These are phyloP conservation scores for Boletus sensibilis DNA, from an alignment of 768 basidiomycete species.

Conservation along the genomic window DNA sequence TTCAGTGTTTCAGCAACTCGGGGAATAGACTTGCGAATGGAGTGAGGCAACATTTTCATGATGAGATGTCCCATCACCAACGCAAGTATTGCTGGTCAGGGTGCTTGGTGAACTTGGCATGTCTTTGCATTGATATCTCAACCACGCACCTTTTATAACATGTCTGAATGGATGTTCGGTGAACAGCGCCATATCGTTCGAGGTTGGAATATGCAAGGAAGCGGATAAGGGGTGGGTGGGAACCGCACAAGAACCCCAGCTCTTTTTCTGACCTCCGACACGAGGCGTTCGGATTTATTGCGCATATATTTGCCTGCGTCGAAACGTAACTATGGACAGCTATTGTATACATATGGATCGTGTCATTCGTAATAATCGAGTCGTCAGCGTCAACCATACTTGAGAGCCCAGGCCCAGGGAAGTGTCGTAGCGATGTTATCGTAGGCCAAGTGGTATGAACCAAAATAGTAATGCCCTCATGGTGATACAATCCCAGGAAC, in stretches of 20 bases:
- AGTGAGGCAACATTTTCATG: conserved; percentile 46
- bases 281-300: conserved; percentile 26
- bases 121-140: background rate
- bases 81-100: conserved; percentile 44
- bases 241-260: conserved; percentile 7
- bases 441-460: background rate
- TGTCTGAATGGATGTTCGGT: conserved; percentile 35
- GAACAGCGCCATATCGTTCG: conserved; percentile 31
- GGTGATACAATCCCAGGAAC: conserved; percentile 40
- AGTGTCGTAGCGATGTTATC: background rate
- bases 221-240: conserved; percentile 29
- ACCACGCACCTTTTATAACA: conserved; percentile 30
- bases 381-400: conserved; percentile 11
- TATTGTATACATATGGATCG: conserved; percentile 12
- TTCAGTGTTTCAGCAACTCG: conserved; percentile 2
- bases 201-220: conserved; percentile 14
- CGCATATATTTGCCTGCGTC: conserved; percentile 1
- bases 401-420: background rate
- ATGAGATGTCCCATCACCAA: conserved; percentile 49
- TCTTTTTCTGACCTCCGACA: conserved; percentile 28
- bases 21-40: conserved; percentile 30
- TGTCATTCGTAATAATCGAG: conserved; percentile 1
- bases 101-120: conserved; percentile 10
- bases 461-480: conserved; percentile 7
- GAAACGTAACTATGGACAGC: conserved; percentile 18